Evolutionary conservation across 2,329 filamentous ascomycete genomes (phyloP).

Genomic region (Penicillium verrucosum): DNA sequence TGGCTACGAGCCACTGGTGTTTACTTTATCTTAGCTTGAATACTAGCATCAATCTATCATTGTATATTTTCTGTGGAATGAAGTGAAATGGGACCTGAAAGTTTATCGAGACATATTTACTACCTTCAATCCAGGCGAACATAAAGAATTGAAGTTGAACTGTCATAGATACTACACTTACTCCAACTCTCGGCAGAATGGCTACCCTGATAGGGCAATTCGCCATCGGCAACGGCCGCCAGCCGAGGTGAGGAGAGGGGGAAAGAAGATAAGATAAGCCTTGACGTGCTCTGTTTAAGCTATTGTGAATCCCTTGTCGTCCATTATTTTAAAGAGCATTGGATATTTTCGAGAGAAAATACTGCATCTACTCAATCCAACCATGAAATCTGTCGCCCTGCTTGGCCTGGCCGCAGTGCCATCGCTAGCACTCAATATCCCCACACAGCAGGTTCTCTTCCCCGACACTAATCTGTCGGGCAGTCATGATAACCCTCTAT

Average conservation of each 20-base stretch:
- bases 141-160: background rate
- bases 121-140: background rate
- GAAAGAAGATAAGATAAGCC: slow-evolving; percentile 22
- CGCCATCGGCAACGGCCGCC: slow-evolving; percentile 15
- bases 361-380: background rate
- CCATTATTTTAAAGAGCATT: background rate
- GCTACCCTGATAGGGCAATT: slow-evolving; percentile 14
- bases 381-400: slow-evolving; percentile 18
- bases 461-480: background rate
- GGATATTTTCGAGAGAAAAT: background rate
- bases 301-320: background rate
- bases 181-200: slow-evolving; percentile 18
- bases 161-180: slow-evolving; percentile 1
- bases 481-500: background rate
- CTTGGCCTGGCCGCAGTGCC: slow-evolving; percentile 19
- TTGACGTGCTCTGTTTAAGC: slow-evolving; percentile 8
- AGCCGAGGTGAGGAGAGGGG: slow-evolving; percentile 15
- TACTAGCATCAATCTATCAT: background rate
- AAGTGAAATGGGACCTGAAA: background rate
- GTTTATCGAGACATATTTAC: background rate
- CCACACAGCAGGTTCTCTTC: slow-evolving; percentile 26
- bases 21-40: background rate
- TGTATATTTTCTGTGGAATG: background rate
- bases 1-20: background rate
- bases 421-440: slow-evolving; percentile 26